phyloP scores from a whole-genome alignment of 2,329 filamentous ascomycete species.

The Karstenula rhodostoma region DNA sequence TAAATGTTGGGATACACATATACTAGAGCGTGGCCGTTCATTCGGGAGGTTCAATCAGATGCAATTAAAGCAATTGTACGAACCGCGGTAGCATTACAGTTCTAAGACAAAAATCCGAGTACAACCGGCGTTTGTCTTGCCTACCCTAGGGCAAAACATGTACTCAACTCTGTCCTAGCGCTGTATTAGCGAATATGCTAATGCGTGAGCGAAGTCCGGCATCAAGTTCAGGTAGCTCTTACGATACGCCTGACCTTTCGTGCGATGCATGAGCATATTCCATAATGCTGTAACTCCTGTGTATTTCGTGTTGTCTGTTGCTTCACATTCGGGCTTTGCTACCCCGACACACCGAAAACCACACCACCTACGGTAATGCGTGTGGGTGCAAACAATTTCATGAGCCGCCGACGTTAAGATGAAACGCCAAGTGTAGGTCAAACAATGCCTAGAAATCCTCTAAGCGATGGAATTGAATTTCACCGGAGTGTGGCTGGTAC shows the following conservation, averaged over 20 bases:
- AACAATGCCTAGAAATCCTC: conserved; percentile 2
- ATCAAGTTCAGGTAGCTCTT: no score
- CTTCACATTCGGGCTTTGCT: background rate
- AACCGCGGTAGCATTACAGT: no score
- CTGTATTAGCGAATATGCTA: no score
- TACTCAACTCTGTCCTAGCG: no score
- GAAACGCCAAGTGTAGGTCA: background rate
- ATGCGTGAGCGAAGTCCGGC: no score
- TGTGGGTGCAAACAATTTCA: background rate
- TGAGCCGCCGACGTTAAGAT: background rate
- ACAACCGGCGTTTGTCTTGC: no score
- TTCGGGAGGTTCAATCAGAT: background rate
- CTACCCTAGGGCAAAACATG: no score
- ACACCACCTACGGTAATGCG: background rate
- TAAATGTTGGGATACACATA: background rate
- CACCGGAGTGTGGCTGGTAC: background rate
- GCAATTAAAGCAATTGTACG: background rate
- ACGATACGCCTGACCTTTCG: no score
- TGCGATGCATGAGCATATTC: no score
- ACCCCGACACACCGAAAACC: background rate
- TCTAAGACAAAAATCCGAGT: no score
- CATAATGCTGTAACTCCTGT: no score
- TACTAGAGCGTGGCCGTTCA: background rate
- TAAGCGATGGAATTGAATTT: background rate
- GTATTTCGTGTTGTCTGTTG: no score